Evolutionary conservation across 2,329 filamentous ascomycete genomes (phyloP).

Genomic region (Fusarium sp.): DNA sequence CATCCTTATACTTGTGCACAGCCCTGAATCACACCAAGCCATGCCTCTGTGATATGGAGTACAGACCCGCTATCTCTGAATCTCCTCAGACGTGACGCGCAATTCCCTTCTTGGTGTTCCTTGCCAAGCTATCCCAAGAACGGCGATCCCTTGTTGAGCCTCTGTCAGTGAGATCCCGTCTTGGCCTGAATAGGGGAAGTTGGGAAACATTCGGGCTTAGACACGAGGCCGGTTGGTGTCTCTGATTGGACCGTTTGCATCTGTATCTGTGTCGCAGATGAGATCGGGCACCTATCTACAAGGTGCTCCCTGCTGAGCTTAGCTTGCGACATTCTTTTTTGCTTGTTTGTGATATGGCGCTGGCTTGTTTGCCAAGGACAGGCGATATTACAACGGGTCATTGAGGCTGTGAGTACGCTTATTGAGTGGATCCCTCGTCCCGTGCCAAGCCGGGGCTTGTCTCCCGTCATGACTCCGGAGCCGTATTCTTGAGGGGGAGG

Average conservation of each 20-base stretch:
- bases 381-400: constrained; percentile 22
- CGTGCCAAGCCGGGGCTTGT: constrained; percentile 33
- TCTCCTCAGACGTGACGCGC: constrained; percentile 35
- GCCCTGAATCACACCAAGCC: constrained; percentile 6
- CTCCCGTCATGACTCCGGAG: neutral
- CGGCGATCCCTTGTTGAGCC: constrained; percentile 36
- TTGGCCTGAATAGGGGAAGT: constrained; percentile 16
- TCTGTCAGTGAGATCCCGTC: neutral
- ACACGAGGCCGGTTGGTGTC: constrained; percentile 20
- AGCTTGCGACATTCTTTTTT: constrained; percentile 7
- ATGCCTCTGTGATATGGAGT: constrained; percentile 15
- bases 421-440: neutral
- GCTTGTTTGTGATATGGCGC: neutral
- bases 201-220: constrained; percentile 14
- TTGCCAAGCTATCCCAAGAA: constrained; percentile 34
- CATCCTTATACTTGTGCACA: constrained; percentile 30
- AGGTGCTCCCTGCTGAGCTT: constrained; percentile 3
- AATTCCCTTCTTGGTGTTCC: constrained; percentile 34
- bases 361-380: neutral
- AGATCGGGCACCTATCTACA: constrained; percentile 43
- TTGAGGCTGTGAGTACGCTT: constrained; percentile 24
- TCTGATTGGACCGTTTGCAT: constrained; percentile 28
- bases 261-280: constrained; percentile 29
- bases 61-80: constrained; percentile 29
- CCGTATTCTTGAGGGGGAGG: neutral